Conservation (phyloP, 2,329 filamentous ascomycete genomes). For the Aspergillus pseudotamarii region DNA sequence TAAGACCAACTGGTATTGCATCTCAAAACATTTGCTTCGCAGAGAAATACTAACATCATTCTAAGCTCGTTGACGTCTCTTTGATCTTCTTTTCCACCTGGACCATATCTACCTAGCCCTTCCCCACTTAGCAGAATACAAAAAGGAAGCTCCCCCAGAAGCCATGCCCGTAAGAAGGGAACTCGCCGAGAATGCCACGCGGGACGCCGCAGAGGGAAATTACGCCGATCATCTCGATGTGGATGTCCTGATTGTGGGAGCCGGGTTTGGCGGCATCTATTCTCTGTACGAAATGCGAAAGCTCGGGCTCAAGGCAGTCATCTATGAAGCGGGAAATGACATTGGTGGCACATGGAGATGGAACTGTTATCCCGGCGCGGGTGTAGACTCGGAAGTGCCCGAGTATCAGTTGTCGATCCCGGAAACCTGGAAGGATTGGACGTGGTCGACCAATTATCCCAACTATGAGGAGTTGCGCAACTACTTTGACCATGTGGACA, state of each 20-base stretch:
- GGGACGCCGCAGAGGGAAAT: constrained; percentile 29
- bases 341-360: constrained; percentile 59
- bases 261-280: constrained; percentile 46
- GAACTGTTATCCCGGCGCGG: constrained; percentile 60
- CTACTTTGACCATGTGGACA: constrained; percentile 54
- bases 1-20: not conserved
- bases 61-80: not conserved
- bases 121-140: not conserved
- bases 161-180: not conserved
- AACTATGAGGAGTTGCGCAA: constrained; percentile 40
- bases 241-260: constrained; percentile 31
- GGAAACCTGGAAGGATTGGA: constrained; percentile 50
- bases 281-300: constrained; percentile 57
- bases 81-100: not conserved
- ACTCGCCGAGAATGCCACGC: not conserved
- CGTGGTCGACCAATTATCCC: constrained; percentile 42
- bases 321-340: constrained; percentile 58
- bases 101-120: not conserved
- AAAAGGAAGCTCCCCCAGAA: not conserved
- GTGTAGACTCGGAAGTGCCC: constrained; percentile 58
- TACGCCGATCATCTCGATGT: constrained; percentile 20
- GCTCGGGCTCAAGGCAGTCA: constrained; percentile 50
- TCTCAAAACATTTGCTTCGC: not conserved
- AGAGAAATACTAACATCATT: not conserved
- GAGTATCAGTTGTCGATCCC: constrained; percentile 59